Conservation (phyloP, 1,284 basidiomycete species). For the Apiotrichum veenhuisii region DNA sequence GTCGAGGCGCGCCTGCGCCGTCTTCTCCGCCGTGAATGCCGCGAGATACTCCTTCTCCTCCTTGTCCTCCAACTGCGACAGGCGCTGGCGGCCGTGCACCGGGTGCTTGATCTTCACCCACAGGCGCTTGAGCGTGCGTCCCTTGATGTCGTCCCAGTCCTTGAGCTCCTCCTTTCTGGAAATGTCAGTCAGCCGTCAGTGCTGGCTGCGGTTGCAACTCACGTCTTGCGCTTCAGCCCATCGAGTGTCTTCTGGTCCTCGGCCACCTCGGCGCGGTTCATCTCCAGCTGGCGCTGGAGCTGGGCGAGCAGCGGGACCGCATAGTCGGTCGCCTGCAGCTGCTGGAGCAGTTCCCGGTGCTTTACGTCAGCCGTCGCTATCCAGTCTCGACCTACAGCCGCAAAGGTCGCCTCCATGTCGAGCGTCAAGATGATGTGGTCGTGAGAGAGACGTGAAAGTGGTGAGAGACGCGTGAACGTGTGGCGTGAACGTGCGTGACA, state of each 20-base stretch:
- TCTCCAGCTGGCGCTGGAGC: conserved; percentile 15
- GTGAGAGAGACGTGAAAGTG: too few species aligned
- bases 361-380: conserved; percentile 2
- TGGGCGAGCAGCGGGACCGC: conserved; percentile 21
- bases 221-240: conserved; percentile 16
- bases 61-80: conserved; percentile 20
- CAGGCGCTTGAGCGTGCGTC: conserved; percentile 22
- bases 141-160: conserved; percentile 23
- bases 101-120: conserved; percentile 26
- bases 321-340: conserved; percentile 22
- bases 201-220: neutral
- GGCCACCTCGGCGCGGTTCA: conserved; percentile 9
- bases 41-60: conserved; percentile 28
- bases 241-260: conserved; percentile 13
- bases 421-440: too few species aligned
- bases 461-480: too few species aligned
- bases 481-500: too few species aligned
- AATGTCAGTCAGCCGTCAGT: neutral
- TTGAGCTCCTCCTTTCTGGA: conserved; percentile 19
- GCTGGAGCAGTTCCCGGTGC: conserved; percentile 22
- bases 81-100: conserved; percentile 1
- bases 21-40: conserved; percentile 21
- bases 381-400: neutral
- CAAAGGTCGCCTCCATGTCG: too few species aligned
- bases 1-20: conserved; percentile 17